phyloP scores from a whole-genome alignment of 2,329 filamentous ascomycete genomes.

The Sarocladium brachiariae region DNA sequence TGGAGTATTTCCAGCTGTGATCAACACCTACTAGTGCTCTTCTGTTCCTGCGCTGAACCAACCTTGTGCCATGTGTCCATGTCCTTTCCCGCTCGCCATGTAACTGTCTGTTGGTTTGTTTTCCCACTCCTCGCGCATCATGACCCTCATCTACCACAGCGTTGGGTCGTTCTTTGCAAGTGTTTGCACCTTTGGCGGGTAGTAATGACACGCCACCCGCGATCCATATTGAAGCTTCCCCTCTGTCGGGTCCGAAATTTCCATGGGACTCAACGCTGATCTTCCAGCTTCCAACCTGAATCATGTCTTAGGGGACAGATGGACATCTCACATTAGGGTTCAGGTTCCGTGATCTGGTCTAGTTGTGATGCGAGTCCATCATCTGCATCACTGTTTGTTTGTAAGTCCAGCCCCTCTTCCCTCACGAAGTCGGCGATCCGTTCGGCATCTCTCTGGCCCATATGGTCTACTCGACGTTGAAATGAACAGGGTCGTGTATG shows the following conservation, averaged over 20 bases:
- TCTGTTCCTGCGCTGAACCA: background rate
- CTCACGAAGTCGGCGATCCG: conserved; percentile 24
- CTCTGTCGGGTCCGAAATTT: background rate
- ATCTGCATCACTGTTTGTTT: too few species aligned
- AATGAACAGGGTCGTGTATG: conserved; percentile 14
- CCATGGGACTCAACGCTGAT: background rate
- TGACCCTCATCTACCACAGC: background rate
- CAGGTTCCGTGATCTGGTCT: background rate
- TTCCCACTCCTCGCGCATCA: background rate
- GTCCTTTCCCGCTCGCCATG: background rate
- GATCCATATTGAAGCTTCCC: conserved; percentile 4
- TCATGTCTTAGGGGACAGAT: too few species aligned
- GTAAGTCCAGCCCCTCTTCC: conserved; percentile 12
- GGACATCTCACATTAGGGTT: background rate
- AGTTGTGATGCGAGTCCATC: too few species aligned
- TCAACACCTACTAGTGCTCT: too few species aligned
- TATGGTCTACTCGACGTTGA: conserved; percentile 17
- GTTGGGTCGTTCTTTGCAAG: background rate
- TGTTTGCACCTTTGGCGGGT: background rate
- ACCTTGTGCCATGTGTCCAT: background rate
- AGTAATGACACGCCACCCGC: background rate
- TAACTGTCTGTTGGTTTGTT: conserved; percentile 1
- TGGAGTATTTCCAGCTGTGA: too few species aligned
- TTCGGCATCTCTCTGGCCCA: conserved; percentile 23
- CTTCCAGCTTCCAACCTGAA: background rate